A percentile compares a stretch with the other conserved stretches of the same genome.
These are phyloP conservation scores for Cladobotryum mycophilum DNA, from an alignment of 2,329 filamentous ascomycete genomes.

Conservation along the genomic window DNA sequence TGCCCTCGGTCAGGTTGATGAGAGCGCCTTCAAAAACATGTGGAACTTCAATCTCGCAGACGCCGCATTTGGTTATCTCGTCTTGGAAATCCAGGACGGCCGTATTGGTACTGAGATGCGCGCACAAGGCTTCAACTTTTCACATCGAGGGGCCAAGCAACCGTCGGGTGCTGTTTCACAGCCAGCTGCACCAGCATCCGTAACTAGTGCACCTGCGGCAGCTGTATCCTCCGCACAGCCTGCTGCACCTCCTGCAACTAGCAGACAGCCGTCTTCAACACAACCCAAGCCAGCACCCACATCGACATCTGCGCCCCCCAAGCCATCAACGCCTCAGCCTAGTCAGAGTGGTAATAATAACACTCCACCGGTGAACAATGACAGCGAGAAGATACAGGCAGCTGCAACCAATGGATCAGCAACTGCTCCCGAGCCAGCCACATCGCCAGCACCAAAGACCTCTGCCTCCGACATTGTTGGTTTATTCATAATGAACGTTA, in stretches of 20 bases:
- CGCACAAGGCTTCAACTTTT: slow-evolving; percentile 98
- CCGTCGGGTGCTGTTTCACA: slow-evolving; percentile 36
- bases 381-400: slow-evolving; percentile 48
- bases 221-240: slow-evolving; percentile 24
- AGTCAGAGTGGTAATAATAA: slow-evolving; percentile 33
- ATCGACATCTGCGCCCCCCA: slow-evolving; percentile 28
- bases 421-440: slow-evolving; percentile 44
- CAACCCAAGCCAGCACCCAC: slow-evolving; percentile 37
- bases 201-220: not conserved
- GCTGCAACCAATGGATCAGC: slow-evolving; percentile 46
- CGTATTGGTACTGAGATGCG: slow-evolving; percentile 98
- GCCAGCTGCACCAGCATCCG: slow-evolving; percentile 4
- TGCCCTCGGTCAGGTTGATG: slow-evolving; percentile 82
- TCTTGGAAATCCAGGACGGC: slow-evolving; percentile 90
- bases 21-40: slow-evolving; percentile 99
- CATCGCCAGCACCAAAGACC: slow-evolving; percentile 56
- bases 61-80: slow-evolving; percentile 92
- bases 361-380: slow-evolving; percentile 39
- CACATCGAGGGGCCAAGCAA: slow-evolving; percentile 85
- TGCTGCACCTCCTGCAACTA: slow-evolving; percentile 25
- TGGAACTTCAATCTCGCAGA: slow-evolving; percentile 99
- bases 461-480: slow-evolving; percentile 65
- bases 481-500: slow-evolving; percentile 84
- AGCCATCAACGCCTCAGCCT: slow-evolving; percentile 45
- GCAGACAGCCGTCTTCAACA: slow-evolving; percentile 33